Percentiles rank a stretch among this genome's conserved stretches.
Conservation (phyloP, 1,284 basidiomycete genomes). For the Tausonia pullulans region DNA sequence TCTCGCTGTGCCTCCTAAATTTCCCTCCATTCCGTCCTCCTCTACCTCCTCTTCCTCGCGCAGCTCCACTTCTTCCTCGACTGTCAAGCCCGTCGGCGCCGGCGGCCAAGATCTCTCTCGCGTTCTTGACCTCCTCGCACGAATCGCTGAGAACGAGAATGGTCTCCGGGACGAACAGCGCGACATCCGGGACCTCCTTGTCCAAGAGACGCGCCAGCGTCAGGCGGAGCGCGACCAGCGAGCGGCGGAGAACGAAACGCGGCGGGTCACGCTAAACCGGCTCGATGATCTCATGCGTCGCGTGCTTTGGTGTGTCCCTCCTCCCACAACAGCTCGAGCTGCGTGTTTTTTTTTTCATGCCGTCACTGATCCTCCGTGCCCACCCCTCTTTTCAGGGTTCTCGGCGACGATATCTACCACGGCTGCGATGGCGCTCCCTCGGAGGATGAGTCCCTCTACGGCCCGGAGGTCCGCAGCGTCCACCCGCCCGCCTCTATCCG, state of each 20-base stretch:
- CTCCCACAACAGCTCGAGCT: neutral
- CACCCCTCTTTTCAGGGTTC: neutral
- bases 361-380: no score
- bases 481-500: neutral
- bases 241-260: neutral
- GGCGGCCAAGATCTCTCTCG: neutral
- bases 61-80: neutral
- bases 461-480: neutral
- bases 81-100: neutral
- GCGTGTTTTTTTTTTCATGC: no score
- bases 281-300: constrained; percentile 3
- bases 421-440: neutral
- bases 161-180: neutral
- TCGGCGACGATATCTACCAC: constrained; percentile 13
- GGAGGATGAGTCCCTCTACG: constrained; percentile 5
- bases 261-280: constrained; percentile 4
- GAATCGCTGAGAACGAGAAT: neutral
- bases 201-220: neutral
- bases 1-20: neutral
- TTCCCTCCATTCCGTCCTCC: neutral
- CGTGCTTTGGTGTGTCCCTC: neutral
- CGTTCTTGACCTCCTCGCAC: neutral
- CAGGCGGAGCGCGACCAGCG: constrained; percentile 2
- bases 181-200: neutral
- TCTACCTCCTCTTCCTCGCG: neutral